phyloP scores from a whole-genome alignment of 2,329 filamentous ascomycete species.

The Ambrosiella xylebori region DNA sequence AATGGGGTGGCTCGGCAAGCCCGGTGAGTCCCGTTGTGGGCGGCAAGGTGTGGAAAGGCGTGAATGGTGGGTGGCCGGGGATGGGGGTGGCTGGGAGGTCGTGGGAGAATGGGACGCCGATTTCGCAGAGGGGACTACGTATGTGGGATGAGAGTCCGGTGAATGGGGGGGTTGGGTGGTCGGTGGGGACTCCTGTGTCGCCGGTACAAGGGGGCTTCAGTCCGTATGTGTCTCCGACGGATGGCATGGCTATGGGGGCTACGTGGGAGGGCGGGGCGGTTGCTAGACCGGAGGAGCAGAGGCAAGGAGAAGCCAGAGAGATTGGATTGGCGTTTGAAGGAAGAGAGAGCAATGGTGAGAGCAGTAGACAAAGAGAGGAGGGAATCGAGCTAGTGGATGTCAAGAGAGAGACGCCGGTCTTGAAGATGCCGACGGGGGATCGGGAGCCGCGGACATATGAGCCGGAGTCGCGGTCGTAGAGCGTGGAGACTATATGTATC shows the following conservation, averaged over 20 bases:
- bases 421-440: conserved; percentile 17
- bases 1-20: conserved; percentile 5
- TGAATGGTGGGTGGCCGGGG: conserved; percentile 4
- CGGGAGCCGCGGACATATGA: conserved; percentile 15
- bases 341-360: neutral
- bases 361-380: conserved; percentile 18
- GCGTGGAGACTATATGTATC: neutral
- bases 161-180: conserved; percentile 14
- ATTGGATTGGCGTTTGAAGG: conserved; percentile 13
- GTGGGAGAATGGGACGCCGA: conserved; percentile 28
- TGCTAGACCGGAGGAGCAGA: conserved; percentile 10
- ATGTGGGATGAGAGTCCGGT: conserved; percentile 37
- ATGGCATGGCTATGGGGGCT: conserved; percentile 16
- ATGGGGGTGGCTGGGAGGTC: neutral
- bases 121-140: conserved; percentile 34
- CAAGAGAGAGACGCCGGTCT: conserved; percentile 24
- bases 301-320: conserved; percentile 7
- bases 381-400: conserved; percentile 34
- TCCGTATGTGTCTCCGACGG: neutral
- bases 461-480: neutral
- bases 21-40: conserved; percentile 24
- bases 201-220: neutral
- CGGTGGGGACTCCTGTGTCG: neutral
- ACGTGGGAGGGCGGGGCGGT: neutral
- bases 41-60: conserved; percentile 13